These are phyloP conservation scores for Singerocomus inundabilis DNA, from an alignment of 1,284 basidiomycete genomes.

Conservation along the genomic window DNA sequence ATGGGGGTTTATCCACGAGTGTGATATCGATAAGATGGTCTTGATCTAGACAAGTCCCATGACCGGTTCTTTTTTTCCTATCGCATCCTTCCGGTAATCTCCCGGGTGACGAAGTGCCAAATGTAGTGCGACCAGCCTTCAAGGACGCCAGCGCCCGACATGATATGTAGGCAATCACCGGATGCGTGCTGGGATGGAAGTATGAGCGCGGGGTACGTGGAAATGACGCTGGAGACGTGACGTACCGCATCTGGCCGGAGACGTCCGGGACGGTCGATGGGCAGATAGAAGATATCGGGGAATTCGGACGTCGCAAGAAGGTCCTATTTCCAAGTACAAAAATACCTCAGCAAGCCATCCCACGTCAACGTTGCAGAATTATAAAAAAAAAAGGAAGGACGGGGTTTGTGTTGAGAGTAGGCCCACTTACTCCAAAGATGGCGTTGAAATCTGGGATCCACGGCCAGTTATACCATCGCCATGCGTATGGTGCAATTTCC, in stretches of 20 bases:
- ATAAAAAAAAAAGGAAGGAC: too few species aligned
- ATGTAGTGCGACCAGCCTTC: slow-evolving; percentile 73
- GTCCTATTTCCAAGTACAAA: slow-evolving; percentile 31
- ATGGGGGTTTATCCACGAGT: background rate
- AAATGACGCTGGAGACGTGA: slow-evolving; percentile 13
- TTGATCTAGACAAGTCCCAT: too few species aligned
- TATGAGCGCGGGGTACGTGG: slow-evolving; percentile 4
- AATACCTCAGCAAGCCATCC: slow-evolving; percentile 6
- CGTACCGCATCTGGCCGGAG: slow-evolving; percentile 62
- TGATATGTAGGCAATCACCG: slow-evolving; percentile 63
- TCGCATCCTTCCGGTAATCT: slow-evolving; percentile 28
- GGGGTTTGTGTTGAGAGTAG: background rate
- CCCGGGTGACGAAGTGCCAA: slow-evolving; percentile 55
- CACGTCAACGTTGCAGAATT: background rate
- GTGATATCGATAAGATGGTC: background rate
- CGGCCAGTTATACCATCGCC: slow-evolving; percentile 63
- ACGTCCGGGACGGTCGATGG: slow-evolving; percentile 57
- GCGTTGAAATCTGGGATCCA: slow-evolving; percentile 55
- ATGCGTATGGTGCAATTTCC: slow-evolving; percentile 40
- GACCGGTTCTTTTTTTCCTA: background rate
- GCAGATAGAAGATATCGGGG: slow-evolving; percentile 55
- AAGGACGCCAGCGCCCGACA: slow-evolving; percentile 60
- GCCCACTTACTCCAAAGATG: slow-evolving; percentile 47
- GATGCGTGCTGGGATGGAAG: slow-evolving; percentile 45
- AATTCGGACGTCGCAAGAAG: slow-evolving; percentile 42